These are phyloP conservation scores for Russula olivacea DNA, from an alignment of 768 basidiomycete genomes.

Conservation along the genomic window DNA sequence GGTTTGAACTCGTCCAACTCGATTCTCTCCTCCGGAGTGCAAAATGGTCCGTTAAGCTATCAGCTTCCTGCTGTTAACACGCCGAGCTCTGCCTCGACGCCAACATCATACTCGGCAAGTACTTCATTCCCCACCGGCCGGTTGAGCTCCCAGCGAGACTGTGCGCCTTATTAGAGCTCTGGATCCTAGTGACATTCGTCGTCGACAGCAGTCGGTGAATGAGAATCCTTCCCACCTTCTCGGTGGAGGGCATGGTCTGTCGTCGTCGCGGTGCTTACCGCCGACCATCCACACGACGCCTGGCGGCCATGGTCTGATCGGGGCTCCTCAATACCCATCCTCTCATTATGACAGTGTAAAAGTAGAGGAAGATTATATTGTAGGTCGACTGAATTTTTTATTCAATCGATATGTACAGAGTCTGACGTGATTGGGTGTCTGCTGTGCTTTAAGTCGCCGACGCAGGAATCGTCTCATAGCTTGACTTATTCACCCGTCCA, in stretches of 20 bases:
- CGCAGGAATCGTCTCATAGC: slow-evolving; percentile 23
- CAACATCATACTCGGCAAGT: slow-evolving; percentile 79
- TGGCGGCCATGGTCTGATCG: slow-evolving; percentile 43
- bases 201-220: slow-evolving; percentile 62
- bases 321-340: slow-evolving; percentile 17
- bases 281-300: slow-evolving; percentile 30
- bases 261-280: slow-evolving; percentile 15
- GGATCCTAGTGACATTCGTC: slow-evolving; percentile 56
- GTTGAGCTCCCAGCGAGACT: slow-evolving; percentile 30
- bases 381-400: background rate
- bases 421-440: background rate
- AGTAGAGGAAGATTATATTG: slow-evolving; percentile 27
- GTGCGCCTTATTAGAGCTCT: slow-evolving; percentile 36
- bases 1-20: slow-evolving; percentile 18
- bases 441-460: slow-evolving; percentile 20
- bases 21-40: slow-evolving; percentile 19
- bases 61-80: slow-evolving; percentile 15
- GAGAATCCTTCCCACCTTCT: slow-evolving; percentile 44
- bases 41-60: slow-evolving; percentile 20
- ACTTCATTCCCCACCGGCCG: slow-evolving; percentile 39
- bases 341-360: slow-evolving; percentile 25
- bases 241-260: slow-evolving; percentile 12
- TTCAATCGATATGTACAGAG: background rate
- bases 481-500: slow-evolving; percentile 27
- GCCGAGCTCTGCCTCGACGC: slow-evolving; percentile 23